Evolutionary conservation across 2,329 filamentous ascomycete species (phyloP), one percentile per base, ranked within the genome.

Genomic region (Neopestalotiopsis clavispora): DNA sequence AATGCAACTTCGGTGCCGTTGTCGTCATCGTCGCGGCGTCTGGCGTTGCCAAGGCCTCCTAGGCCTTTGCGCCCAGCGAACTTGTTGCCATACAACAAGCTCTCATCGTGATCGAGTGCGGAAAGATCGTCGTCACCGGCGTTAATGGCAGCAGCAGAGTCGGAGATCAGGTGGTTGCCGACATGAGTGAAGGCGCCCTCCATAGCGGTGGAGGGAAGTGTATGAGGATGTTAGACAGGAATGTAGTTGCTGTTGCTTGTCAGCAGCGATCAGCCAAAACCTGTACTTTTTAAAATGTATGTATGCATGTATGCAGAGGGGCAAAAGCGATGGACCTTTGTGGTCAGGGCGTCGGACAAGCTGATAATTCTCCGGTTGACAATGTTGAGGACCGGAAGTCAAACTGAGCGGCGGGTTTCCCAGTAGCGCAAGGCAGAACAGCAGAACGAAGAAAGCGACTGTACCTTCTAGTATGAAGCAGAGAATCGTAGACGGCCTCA

Each of bases 151-250:
- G 92, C 91, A 67, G 91, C 92, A 66, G 92, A 94, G 82, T 95
- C 92, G 77, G 92, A 94, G 78, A 96, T 90, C 74, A 95, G 85
- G 82, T 95, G 92, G 83, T 96, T 97, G 76, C 92, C 93, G 77
- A 95, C 89, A 82, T 96, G 92, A 71, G 92, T 95, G 80, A 97
- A 97, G 74, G 94, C 92, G 79, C 92, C 92, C 85, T 96, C 93
- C 93, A 96, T 95, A 74, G 74, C 84, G 69, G 73, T 68, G 72
- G 74, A 72, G 70, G 68, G 69, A 67, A 67, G 68, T 69, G 69
- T 71, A 71, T 72, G 72, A 63, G 72, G 70, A 72, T 71, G 70
- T 69, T 71, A 69, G 67, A 38, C n/a, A 30, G 52, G 23, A 23
- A 23, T 30, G 34, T 67, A n/a, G 52, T 28, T 17, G 56, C 52